phyloP scores from a whole-genome alignment of 2,329 filamentous ascomycete genomes.

The Cordyceps fumosorosea region DNA sequence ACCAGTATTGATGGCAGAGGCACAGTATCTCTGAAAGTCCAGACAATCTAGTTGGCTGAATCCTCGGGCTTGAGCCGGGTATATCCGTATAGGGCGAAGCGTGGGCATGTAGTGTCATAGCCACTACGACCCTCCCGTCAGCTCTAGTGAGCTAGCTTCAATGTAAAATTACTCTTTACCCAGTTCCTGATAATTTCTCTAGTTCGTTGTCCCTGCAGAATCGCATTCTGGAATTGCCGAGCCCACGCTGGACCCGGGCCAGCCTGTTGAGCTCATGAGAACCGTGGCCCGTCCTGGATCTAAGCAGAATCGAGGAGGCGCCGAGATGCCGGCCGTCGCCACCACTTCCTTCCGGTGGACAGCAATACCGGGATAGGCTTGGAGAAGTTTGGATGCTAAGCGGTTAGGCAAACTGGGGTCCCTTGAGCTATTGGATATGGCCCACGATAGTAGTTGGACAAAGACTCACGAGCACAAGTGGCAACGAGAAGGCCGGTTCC shows the following conservation, averaged over 20 bases:
- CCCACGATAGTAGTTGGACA: neutral
- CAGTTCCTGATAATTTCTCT: neutral
- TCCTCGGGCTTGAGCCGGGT: neutral
- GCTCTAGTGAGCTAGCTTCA: slow-evolving; percentile 3
- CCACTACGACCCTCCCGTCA: neutral
- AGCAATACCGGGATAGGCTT: neutral
- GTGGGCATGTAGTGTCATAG: neutral
- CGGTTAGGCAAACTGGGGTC: neutral
- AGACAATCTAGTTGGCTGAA: neutral
- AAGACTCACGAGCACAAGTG: neutral
- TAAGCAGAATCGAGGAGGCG: slow-evolving; percentile 2
- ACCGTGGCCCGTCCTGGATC: neutral
- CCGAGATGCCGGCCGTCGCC: neutral
- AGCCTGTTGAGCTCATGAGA: neutral
- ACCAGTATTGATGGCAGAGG: neutral
- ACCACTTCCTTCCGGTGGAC: neutral
- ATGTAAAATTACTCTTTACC: neutral
- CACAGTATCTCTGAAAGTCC: neutral
- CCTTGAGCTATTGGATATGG: neutral
- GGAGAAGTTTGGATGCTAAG: neutral
- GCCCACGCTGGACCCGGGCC: neutral
- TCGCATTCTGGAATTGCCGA: neutral
- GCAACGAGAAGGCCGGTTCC: neutral
- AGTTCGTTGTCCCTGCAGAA: neutral
- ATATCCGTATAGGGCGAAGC: neutral